Evolutionary conservation across 2,329 filamentous ascomycete species (phyloP), one percentile per base, ranked within the genome.

Genomic region (Nemania sp.): DNA sequence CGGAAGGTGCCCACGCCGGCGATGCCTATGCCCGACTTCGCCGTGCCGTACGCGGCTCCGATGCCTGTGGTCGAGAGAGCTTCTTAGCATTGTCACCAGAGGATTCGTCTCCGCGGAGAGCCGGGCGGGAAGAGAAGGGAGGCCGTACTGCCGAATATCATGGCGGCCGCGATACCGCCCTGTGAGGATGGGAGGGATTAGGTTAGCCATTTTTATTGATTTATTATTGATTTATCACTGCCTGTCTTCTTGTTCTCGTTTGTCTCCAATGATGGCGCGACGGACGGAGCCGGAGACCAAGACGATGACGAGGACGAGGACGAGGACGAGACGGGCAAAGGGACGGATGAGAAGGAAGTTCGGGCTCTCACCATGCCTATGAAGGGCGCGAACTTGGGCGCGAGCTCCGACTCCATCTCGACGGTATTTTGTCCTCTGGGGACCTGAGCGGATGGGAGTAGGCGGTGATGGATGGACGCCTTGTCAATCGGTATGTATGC

Each of bases 11-110:
- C 91, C 65, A 95, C 89, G 69, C 91, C 91, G 35, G 90, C 87
- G 71, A 96, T 96, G 72, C 91, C 91, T 74, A 95, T 93, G 67
- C 91, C 91, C 42, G 91, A 91, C 78, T 94, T 96, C 39, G 91
- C 90, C 57, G 91, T 96, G 66, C 91, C 91, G 77, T 92, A 95
- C 64, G 91, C 91, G 70, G 91, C 91, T 72, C 91, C 91, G 67
- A 84, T 77, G 71, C 80, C 83, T 86, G 64, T 70, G 35, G 25
- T 29, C 25, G 25, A 7, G 25, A n/a, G 57, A 59, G 37, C n/a
- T 66, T 66, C 66, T 71, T 73, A 68, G 67, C 56, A 57, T n/a
- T n/a, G n/a, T n/a, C 54, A 45, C 55, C 25, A 29, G n/a, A n/a
- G 3, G 25, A 29, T 45, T 60, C 39, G 60, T 54, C 60, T 54